Percentiles rank a stretch among this genome's conserved stretches.
Conservation (phyloP, 2,329 filamentous ascomycete species). For the Fusarium stilboides region DNA sequence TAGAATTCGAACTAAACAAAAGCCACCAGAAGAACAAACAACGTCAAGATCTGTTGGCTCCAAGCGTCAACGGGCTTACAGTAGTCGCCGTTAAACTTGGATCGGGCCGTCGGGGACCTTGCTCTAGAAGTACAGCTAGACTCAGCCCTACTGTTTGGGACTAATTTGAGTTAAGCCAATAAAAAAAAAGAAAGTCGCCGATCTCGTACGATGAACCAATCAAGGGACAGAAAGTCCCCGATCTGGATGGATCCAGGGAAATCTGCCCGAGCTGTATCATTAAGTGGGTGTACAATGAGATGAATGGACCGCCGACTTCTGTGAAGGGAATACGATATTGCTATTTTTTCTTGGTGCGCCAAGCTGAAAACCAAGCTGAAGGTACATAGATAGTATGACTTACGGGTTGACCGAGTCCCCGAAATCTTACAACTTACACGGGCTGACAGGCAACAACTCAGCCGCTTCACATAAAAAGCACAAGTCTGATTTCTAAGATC, state of each 20-base stretch:
- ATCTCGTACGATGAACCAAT: conserved; percentile 9
- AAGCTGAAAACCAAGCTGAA: background rate
- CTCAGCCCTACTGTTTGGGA: conserved; percentile 27
- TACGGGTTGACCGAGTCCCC: no score
- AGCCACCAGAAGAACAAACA: background rate
- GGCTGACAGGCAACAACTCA: background rate
- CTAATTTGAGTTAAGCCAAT: conserved; percentile 12
- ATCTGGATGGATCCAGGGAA: background rate
- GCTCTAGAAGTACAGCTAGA: conserved; percentile 1
- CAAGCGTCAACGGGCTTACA: background rate
- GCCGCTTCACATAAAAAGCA: background rate
- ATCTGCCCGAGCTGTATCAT: background rate
- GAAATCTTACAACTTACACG: no score
- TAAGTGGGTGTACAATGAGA: no score
- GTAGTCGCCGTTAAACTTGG: background rate
- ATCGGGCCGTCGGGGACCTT: conserved; percentile 31
- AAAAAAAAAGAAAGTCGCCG: background rate
- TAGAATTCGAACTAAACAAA: background rate
- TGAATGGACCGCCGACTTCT: no score
- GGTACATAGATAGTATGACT: background rate
- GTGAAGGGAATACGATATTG: no score
- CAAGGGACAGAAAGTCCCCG: background rate
- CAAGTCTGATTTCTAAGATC: no score
- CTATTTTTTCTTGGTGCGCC: no score
- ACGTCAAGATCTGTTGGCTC: background rate